Evolutionary conservation across 306 rosid genomes (phyloP).

Genomic region (Cucumis melo): DNA sequence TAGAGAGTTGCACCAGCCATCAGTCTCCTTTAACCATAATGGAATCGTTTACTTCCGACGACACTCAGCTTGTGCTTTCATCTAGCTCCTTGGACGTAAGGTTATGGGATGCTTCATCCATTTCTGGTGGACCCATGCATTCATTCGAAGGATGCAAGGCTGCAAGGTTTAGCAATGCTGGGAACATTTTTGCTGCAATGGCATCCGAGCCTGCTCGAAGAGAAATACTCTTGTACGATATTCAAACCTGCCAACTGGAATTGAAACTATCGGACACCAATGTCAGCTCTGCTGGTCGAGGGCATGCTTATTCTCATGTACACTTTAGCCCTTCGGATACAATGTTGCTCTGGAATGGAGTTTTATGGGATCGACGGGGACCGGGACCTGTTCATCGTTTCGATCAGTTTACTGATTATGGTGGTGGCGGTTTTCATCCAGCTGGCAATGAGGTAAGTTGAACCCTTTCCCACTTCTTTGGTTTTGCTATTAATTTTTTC

Average conservation of each 20-base stretch:
- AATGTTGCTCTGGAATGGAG: slow-evolving; percentile 94
- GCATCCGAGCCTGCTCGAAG: slow-evolving; percentile 51
- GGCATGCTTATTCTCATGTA: slow-evolving; percentile 58
- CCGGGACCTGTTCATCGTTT: slow-evolving; percentile 75
- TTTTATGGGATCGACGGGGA: slow-evolving; percentile 78
- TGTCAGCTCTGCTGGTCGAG: slow-evolving; percentile 54
- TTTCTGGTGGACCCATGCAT: slow-evolving; percentile 67
- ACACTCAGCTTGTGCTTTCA: slow-evolving; percentile 69
- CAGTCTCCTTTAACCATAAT: slow-evolving; percentile 74
- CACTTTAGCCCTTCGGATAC: slow-evolving; percentile 85
- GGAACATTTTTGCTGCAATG: slow-evolving; percentile 67
- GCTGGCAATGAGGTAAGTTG: slow-evolving; percentile 88
- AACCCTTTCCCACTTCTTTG: background rate
- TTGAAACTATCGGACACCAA: slow-evolving; percentile 46
- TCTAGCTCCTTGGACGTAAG: slow-evolving; percentile 79
- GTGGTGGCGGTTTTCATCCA: slow-evolving; percentile 99
- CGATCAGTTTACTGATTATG: slow-evolving; percentile 95
- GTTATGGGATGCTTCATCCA: slow-evolving; percentile 71
- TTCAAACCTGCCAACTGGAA: slow-evolving; percentile 54
- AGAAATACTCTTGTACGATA: slow-evolving; percentile 74
- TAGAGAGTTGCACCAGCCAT: slow-evolving; percentile 78
- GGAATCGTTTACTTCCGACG: slow-evolving; percentile 63
- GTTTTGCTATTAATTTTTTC: background rate
- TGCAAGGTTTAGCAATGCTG: slow-evolving; percentile 79
- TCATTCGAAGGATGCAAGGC: slow-evolving; percentile 92